Evolutionary conservation across 139 green algal species (phyloP), one percentile per base, ranked within the genome.

Genomic region (Chlamydomonas sp.): DNA sequence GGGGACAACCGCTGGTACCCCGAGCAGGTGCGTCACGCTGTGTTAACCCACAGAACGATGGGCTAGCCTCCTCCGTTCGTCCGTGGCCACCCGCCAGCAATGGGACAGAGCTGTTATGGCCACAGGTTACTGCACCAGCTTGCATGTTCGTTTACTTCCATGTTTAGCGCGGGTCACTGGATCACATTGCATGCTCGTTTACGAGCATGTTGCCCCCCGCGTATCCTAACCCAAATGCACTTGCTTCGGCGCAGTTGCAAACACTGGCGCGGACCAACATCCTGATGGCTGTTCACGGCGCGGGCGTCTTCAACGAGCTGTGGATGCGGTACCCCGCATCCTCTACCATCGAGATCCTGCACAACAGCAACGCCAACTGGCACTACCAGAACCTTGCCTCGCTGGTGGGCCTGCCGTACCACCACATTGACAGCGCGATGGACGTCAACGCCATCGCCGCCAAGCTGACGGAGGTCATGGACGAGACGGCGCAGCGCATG

Each of bases 371-470:
- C 15, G 82, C 72, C 72, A 80, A 87, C 72, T 73, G 80, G 72
- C 82, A 87, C 82, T 87, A 87, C 82, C 58, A 61, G 72, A 87
- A 87, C 82, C 80, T 87, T 61, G 82, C 82, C n/a, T 61, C 82
- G 72, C 72, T 87, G 58, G 63, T 87, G 18, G 82, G 82, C 2
- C 82, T 87, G 72, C 82, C 82, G 20, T 87, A 87, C 82, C 6
- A 20, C 72, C n/a, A 80, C 61, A 73, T 80, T 61, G 72, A 31
- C 20, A 67, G n/a, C 60, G 82, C 82, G 60, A 59, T 72, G 4
- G 72, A 80, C 68, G 72, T 72, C 61, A 5, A 31, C 5, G 31
- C 12, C 8, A 6, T 87, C 1, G 82, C 82, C 9, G n/a, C n/a
- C 60, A 62, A 80, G 61, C 82, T 87, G n/a, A 73, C 12, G 3